Conservation (phyloP, 352 stramenopile genomes). For the Thalassiosira hispida region DNA sequence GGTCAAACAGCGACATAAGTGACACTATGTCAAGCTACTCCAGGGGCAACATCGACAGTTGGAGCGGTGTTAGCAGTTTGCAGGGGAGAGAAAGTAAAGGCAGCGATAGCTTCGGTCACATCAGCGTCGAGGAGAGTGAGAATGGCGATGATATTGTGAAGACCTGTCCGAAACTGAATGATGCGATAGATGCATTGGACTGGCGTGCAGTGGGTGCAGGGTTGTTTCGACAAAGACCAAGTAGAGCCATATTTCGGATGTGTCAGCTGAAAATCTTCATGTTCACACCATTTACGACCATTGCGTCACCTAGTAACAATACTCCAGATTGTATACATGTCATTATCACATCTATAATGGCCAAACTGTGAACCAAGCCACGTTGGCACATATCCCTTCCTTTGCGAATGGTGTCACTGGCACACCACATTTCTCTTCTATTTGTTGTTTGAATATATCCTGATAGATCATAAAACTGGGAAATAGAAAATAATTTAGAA, state of each 20-base stretch:
- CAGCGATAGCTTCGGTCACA: background rate
- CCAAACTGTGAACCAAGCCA: slow-evolving; percentile 85
- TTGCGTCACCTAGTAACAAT: slow-evolving; percentile 52
- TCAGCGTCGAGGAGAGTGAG: background rate
- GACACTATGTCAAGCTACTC: slow-evolving; percentile 9
- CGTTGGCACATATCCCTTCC: slow-evolving; percentile 82
- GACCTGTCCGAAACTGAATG: background rate
- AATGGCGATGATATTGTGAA: background rate
- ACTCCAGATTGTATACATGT: slow-evolving; percentile 73
- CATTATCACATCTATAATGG: slow-evolving; percentile 84
- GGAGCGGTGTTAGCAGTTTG: background rate
- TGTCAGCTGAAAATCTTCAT: slow-evolving; percentile 84
- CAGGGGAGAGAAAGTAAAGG: background rate
- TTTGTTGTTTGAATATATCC: slow-evolving; percentile 76
- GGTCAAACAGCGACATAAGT: background rate
- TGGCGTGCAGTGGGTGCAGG: slow-evolving; percentile 27
- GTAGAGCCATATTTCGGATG: too few relatives aligned
- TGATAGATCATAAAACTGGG: slow-evolving; percentile 82
- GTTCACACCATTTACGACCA: slow-evolving; percentile 77
- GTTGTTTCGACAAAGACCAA: too few relatives aligned
- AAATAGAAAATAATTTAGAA: slow-evolving; percentile 77
- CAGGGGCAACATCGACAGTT: background rate
- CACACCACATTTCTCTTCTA: slow-evolving; percentile 13
- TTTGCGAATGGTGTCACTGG: slow-evolving; percentile 72
- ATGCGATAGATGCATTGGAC: slow-evolving; percentile 25